Evolutionary conservation across 2,329 filamentous ascomycete species (phyloP).

Genomic region (Chrysosporium keratinophilum): DNA sequence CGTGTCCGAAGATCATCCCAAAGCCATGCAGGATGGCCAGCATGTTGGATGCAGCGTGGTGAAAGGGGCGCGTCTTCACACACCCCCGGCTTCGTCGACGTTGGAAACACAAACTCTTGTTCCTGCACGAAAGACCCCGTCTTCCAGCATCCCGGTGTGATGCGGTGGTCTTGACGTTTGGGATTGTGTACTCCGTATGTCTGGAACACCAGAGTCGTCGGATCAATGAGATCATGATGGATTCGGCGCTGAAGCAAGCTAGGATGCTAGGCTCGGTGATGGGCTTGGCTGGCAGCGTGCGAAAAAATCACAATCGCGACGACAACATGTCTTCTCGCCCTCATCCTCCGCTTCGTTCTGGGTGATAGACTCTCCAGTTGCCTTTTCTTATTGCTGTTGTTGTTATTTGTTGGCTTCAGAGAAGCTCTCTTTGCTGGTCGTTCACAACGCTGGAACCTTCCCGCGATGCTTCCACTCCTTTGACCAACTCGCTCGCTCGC

Average conservation of each 20-base stretch:
- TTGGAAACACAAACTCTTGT: no score
- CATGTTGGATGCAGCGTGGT: no score
- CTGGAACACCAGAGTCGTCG: conserved; percentile 1
- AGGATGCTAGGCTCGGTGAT: no score
- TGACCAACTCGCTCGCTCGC: background rate
- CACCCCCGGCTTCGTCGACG: no score
- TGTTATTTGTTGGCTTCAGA: conserved; percentile 23
- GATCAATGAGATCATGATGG: background rate
- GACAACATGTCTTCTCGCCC: background rate
- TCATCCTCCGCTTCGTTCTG: conserved; percentile 13
- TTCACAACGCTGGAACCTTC: conserved; percentile 8
- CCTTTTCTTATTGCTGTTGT: conserved; percentile 12
- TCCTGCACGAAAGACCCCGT: no score
- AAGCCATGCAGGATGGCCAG: no score
- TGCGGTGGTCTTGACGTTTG: background rate
- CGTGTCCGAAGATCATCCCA: no score
- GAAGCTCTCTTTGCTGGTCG: conserved; percentile 12
- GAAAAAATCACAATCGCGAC: background rate
- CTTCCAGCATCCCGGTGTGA: no score
- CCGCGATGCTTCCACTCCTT: conserved; percentile 14
- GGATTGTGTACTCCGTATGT: conserved; percentile 11
- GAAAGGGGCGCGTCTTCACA: no score
- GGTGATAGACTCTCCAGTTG: conserved; percentile 16
- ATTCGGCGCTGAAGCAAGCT: background rate
- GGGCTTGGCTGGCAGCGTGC: no score